A percentile compares a stretch with the other conserved stretches of the same genome.
Evolutionary conservation across 202 grass and related monocot species (phyloP).

Genomic region (Panicum virgatum): DNA sequence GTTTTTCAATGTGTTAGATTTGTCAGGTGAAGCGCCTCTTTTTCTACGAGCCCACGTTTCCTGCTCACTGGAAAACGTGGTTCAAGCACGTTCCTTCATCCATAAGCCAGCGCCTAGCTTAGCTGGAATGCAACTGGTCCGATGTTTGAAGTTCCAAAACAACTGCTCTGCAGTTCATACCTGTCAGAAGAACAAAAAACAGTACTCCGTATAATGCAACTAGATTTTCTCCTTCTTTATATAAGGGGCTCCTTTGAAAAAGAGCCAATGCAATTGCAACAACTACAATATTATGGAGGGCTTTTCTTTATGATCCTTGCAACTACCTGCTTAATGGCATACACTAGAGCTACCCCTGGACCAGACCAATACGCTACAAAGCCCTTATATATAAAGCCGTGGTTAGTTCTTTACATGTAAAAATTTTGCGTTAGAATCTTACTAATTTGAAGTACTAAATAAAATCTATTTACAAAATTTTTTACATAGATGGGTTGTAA

Average conservation of each 20-base stretch:
- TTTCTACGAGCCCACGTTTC: conserved; percentile 18
- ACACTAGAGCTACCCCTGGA: background rate
- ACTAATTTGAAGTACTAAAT: too few species aligned
- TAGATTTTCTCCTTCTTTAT: background rate
- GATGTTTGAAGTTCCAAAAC: background rate
- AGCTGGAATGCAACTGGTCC: background rate
- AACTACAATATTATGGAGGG: background rate
- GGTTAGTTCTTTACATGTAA: too few species aligned
- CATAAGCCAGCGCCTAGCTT: background rate
- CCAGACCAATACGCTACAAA: background rate
- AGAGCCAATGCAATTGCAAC: background rate
- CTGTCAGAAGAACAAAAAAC: background rate
- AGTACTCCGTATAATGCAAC: too few species aligned
- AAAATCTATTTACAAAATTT: too few species aligned
- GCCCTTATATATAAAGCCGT: background rate
- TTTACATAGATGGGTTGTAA: too few species aligned
- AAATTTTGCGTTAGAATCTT: too few species aligned
- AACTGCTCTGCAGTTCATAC: background rate
- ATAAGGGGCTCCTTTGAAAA: background rate
- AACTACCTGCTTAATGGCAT: background rate
- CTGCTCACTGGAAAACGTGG: background rate
- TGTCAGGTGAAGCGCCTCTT: background rate
- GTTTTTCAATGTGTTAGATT: background rate
- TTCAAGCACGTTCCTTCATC: background rate
- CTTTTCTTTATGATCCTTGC: background rate